Evolutionary conservation across 495 filamentous ascomycete species (phyloP).

Genomic region (Acidomyces sp.): DNA sequence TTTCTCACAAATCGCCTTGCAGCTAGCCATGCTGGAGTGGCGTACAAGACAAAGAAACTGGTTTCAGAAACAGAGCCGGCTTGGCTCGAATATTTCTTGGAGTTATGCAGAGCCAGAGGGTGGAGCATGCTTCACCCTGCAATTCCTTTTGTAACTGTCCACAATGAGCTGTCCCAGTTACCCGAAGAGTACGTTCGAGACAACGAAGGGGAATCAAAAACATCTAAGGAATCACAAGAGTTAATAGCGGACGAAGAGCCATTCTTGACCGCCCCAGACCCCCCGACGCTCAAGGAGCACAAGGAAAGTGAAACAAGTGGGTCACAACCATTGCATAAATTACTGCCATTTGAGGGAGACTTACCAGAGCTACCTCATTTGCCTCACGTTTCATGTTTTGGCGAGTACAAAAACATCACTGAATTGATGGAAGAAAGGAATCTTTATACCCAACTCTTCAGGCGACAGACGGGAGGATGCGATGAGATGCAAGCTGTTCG

Average conservation of each 20-base stretch:
- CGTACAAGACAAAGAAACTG: conserved; percentile 30
- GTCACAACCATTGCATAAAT: conserved; percentile 21
- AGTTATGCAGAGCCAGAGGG: conserved; percentile 55
- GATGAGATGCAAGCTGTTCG: conserved; percentile 12
- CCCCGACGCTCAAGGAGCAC: conserved; percentile 13
- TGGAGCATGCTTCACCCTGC: conserved; percentile 65
- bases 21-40: conserved; percentile 18
- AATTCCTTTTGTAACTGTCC: conserved; percentile 48
- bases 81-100: conserved; percentile 64
- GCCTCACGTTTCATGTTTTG: conserved; percentile 24
- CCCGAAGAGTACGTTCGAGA: conserved; percentile 50
- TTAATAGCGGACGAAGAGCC: conserved; percentile 17
- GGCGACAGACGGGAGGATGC: conserved; percentile 27
- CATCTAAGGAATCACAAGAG: neutral
- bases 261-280: conserved; percentile 19
- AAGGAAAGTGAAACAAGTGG: conserved; percentile 16
- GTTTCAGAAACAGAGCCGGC: conserved; percentile 44
- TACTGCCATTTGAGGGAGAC: conserved; percentile 28
- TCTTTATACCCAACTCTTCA: conserved; percentile 20
- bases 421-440: conserved; percentile 2
- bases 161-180: conserved; percentile 54
- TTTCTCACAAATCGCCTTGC: conserved; percentile 50
- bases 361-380: conserved; percentile 27
- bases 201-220: neutral
- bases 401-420: conserved; percentile 12